These are phyloP conservation scores for Escallonia rubra DNA, from an alignment of 129 eudicot species.

Conservation along the genomic window DNA sequence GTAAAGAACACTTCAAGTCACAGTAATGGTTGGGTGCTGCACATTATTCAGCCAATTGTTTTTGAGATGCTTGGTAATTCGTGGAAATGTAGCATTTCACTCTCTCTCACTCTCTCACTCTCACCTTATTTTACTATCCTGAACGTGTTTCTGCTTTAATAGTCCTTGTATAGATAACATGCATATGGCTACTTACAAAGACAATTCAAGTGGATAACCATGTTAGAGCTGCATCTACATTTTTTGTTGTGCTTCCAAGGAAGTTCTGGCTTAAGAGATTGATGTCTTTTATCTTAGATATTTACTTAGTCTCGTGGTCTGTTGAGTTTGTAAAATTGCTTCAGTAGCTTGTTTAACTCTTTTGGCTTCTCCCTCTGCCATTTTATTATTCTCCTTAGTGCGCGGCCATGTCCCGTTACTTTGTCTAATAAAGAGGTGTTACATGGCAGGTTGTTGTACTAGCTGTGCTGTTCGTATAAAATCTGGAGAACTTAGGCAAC, in stretches of 20 bases:
- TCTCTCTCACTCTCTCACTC: no score
- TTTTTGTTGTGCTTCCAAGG: no score
- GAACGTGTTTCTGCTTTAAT: neutral
- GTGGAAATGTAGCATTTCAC: no score
- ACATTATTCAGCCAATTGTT: neutral
- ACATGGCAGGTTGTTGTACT: slow-evolving; percentile 88
- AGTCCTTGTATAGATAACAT: no score
- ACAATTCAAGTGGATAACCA: no score
- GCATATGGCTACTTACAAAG: no score
- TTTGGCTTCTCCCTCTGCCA: neutral
- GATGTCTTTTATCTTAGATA: neutral
- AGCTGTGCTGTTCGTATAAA: slow-evolving; percentile 98
- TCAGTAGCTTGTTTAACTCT: neutral
- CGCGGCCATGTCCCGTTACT: neutral
- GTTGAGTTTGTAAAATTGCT: neutral
- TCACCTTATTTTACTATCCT: neutral
- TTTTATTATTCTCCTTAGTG: neutral
- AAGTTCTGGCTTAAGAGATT: neutral
- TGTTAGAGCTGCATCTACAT: no score
- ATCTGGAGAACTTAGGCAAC: slow-evolving; percentile 91
- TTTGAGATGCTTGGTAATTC: neutral
- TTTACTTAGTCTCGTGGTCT: neutral
- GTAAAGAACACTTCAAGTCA: neutral
- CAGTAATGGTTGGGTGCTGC: neutral
- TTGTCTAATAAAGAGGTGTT: neutral